Conservation (phyloP, 495 filamentous ascomycete species). For the Penicillium goetzii region DNA sequence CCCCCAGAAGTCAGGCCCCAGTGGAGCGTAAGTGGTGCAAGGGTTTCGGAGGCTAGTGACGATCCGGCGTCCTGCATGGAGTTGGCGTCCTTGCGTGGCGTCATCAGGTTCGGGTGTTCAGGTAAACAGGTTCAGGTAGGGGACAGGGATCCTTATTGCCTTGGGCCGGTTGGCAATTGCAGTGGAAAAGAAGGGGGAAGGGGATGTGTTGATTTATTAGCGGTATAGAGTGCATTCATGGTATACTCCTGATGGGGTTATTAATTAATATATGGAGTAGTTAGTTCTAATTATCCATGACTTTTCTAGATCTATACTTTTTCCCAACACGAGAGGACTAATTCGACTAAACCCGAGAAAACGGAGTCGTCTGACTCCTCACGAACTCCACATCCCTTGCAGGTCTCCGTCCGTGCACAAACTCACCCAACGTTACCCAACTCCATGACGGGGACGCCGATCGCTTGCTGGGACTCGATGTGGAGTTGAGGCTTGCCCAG, state of each 20-base stretch:
- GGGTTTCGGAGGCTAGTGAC: slow-evolving; percentile 11
- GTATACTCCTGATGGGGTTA: no score
- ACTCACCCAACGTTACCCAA: not conserved
- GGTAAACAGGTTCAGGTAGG: not conserved
- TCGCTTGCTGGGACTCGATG: slow-evolving; percentile 10
- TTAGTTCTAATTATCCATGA: not conserved
- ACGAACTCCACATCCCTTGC: slow-evolving; percentile 20
- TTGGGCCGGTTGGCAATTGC: slow-evolving; percentile 1
- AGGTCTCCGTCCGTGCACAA: slow-evolving; percentile 22
- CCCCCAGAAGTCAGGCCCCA: not conserved
- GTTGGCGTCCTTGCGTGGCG: slow-evolving; percentile 18
- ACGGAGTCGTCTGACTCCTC: slow-evolving; percentile 13
- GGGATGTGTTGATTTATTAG: no score
- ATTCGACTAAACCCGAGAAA: no score
- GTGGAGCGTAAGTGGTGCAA: slow-evolving; percentile 8
- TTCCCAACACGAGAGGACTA: not conserved
- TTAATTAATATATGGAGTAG: no score
- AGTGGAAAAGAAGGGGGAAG: no score
- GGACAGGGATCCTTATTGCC: not conserved
- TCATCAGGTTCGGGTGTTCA: slow-evolving; percentile 9
- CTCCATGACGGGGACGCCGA: slow-evolving; percentile 9
- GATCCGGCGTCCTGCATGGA: slow-evolving; percentile 10
- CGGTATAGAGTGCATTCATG: no score
- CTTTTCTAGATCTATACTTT: not conserved
- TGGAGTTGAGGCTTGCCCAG: not conserved